These are phyloP conservation scores for Penicillium occitanis DNA, from an alignment of 2,329 filamentous ascomycete species.

Conservation along the genomic window DNA sequence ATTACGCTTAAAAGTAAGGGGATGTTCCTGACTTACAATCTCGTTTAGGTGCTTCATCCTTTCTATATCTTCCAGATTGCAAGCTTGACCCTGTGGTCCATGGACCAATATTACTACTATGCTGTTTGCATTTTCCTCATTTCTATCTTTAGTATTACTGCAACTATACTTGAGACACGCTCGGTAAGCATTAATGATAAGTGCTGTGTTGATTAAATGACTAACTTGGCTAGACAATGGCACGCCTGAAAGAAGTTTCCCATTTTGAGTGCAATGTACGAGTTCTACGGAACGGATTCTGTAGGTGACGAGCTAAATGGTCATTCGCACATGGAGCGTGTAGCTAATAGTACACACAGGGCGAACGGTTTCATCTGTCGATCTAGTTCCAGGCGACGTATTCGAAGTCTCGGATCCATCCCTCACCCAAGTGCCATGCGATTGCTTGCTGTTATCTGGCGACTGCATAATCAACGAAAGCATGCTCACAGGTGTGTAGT, in stretches of 20 bases:
- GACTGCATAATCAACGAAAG: constrained; percentile 99
- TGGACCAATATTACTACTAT: constrained; percentile 98
- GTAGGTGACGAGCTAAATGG: constrained; percentile 49
- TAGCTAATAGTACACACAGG: constrained; percentile 46
- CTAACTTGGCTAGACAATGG: constrained; percentile 67
- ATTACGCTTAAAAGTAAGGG: not conserved
- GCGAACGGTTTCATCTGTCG: constrained; percentile 80
- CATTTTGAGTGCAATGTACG: constrained; percentile 93
- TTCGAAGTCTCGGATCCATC: constrained; percentile 96
- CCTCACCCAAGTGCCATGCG: constrained; percentile 82
- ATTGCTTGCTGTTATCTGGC: constrained; percentile 85
- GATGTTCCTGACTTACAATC: constrained; percentile 5
- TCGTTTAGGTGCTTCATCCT: constrained; percentile 76
- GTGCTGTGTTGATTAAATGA: not conserved
- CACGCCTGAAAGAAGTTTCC: constrained; percentile 83
- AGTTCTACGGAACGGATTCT: constrained; percentile 91
- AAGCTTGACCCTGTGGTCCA: constrained; percentile 88
- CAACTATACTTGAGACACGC: constrained; percentile 86
- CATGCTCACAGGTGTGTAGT: constrained; percentile 75
- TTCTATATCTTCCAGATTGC: constrained; percentile 99
- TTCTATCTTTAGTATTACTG: constrained; percentile 85
- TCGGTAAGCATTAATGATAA: constrained; percentile 55
- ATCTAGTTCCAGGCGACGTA: constrained; percentile 91
- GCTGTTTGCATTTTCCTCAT: constrained; percentile 92
- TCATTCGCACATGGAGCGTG: not conserved